Evolutionary conservation across 2,329 filamentous ascomycete genomes (phyloP).

Genomic region (Neurospora sp.): DNA sequence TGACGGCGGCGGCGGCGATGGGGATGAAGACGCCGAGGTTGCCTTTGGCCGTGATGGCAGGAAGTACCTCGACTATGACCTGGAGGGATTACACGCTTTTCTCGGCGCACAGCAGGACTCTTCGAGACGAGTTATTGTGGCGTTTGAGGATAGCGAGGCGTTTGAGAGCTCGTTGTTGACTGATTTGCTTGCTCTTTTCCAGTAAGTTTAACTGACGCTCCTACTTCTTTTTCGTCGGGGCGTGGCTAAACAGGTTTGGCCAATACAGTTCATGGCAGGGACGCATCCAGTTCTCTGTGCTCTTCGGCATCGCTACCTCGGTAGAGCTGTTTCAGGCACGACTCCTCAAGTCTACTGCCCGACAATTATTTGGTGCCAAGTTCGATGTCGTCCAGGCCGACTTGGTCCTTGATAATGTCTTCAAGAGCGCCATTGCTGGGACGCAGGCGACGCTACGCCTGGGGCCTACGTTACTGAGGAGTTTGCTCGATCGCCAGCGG

Average conservation of each 20-base stretch:
- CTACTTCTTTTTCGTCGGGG: not conserved
- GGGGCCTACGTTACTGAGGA: slow-evolving; percentile 51
- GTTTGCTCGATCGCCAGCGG: slow-evolving; percentile 60
- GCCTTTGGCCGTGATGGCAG: slow-evolving; percentile 40
- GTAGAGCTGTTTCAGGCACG: slow-evolving; percentile 70
- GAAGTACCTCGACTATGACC: slow-evolving; percentile 66
- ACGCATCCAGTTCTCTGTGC: slow-evolving; percentile 64
- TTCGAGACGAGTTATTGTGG: slow-evolving; percentile 54
- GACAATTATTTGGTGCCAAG: slow-evolving; percentile 57
- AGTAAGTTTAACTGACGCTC: slow-evolving; percentile 34
- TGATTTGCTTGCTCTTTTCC: slow-evolving; percentile 59
- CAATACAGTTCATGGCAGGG: slow-evolving; percentile 49
- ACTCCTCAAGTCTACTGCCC: slow-evolving; percentile 57
- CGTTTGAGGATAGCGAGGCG: slow-evolving; percentile 73
- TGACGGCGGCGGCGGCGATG: slow-evolving; percentile 39
- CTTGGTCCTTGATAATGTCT: slow-evolving; percentile 62
- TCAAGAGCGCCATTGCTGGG: slow-evolving; percentile 53
- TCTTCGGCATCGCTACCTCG: slow-evolving; percentile 75
- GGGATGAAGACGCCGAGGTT: slow-evolving; percentile 43
- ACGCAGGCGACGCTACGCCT: slow-evolving; percentile 47
- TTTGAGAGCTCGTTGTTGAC: slow-evolving; percentile 65
- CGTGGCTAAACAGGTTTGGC: not conserved
- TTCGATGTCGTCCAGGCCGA: slow-evolving; percentile 69
- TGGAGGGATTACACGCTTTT: slow-evolving; percentile 58
- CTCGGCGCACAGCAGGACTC: slow-evolving; percentile 39